Evolutionary conservation across 179 eudicot genomes (phyloP).

Genomic region (Dionaea muscipula): DNA sequence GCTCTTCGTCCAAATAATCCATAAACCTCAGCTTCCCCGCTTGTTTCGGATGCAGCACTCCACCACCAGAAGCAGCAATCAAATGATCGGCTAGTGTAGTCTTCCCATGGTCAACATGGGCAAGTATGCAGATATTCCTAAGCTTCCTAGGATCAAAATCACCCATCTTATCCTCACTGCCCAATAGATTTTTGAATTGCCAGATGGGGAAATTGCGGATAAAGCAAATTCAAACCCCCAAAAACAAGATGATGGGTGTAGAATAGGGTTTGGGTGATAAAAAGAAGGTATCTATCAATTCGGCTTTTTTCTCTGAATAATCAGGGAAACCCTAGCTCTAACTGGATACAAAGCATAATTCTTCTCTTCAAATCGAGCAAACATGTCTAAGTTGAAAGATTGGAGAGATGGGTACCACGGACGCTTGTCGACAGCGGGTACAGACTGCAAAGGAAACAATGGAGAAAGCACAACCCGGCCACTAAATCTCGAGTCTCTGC

Average conservation of each 20-base stretch:
- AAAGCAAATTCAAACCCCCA: background rate
- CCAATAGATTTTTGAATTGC: background rate
- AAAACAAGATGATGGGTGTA: background rate
- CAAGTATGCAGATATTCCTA: constrained; percentile 82
- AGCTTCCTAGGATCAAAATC: constrained; percentile 29
- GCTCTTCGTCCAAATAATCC: constrained; percentile 92
- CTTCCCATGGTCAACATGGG: constrained; percentile 93
- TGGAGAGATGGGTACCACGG: no score
- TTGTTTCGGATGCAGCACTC: constrained; percentile 74
- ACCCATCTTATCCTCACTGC: constrained; percentile 19
- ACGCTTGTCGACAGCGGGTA: no score
- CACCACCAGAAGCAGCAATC: constrained; percentile 66
- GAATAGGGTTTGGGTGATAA: constrained; percentile 9
- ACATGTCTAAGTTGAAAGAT: constrained; percentile 12
- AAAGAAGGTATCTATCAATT: background rate
- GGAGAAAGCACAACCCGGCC: no score
- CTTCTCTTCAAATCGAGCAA: constrained; percentile 6
- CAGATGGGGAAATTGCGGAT: background rate
- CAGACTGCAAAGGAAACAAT: no score
- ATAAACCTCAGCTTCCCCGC: constrained; percentile 67
- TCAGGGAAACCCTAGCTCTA: constrained; percentile 10
- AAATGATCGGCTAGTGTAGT: constrained; percentile 89
- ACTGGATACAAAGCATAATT: constrained; percentile 2
- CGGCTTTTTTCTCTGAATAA: constrained; percentile 12
- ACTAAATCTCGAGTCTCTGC: no score